Percentiles rank a stretch among this genome's conserved stretches.
Evolutionary conservation across 768 basidiomycete species (phyloP).

Genomic region (Infundibulicybe gibba): DNA sequence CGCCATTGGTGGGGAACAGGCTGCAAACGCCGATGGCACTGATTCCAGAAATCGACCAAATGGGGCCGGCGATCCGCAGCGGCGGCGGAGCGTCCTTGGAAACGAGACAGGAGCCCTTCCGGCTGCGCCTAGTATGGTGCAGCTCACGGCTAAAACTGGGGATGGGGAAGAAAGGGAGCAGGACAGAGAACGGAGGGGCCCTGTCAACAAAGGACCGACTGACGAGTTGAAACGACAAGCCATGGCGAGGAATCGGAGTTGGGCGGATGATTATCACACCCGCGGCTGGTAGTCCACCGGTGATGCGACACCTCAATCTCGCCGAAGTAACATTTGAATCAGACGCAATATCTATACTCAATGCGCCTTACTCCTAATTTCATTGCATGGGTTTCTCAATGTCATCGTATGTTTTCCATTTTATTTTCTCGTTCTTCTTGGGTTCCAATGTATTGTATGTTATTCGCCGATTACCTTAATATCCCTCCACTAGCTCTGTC

Average conservation of each 20-base stretch:
- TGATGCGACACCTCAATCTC: too few relatives aligned
- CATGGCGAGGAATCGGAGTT: constrained; percentile 61
- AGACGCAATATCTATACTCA: too few relatives aligned
- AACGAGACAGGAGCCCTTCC: constrained; percentile 25
- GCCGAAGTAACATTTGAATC: too few relatives aligned
- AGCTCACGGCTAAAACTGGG: constrained; percentile 30
- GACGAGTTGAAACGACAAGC: constrained; percentile 40
- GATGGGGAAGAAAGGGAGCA: constrained; percentile 11
- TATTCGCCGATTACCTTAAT: too few relatives aligned
- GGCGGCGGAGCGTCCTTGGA: constrained; percentile 17
- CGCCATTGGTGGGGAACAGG: constrained; percentile 16
- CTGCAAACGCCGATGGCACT: not conserved
- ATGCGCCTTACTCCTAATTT: too few relatives aligned
- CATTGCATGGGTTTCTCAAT: too few relatives aligned
- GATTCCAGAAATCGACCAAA: not conserved
- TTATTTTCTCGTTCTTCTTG: too few relatives aligned
- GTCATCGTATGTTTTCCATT: too few relatives aligned
- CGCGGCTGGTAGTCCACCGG: constrained; percentile 48
- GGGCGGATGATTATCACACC: constrained; percentile 66
- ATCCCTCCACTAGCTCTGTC: too few relatives aligned
- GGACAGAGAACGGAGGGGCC: constrained; percentile 24
- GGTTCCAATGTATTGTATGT: too few relatives aligned
- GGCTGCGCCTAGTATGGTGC: constrained; percentile 34
- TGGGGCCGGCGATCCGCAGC: not conserved
- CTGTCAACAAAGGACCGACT: too few relatives aligned